Evolutionary conservation across 1,284 basidiomycete genomes (phyloP), one percentile per base, ranked within the genome.

Genomic region (Puccinia triticina): DNA sequence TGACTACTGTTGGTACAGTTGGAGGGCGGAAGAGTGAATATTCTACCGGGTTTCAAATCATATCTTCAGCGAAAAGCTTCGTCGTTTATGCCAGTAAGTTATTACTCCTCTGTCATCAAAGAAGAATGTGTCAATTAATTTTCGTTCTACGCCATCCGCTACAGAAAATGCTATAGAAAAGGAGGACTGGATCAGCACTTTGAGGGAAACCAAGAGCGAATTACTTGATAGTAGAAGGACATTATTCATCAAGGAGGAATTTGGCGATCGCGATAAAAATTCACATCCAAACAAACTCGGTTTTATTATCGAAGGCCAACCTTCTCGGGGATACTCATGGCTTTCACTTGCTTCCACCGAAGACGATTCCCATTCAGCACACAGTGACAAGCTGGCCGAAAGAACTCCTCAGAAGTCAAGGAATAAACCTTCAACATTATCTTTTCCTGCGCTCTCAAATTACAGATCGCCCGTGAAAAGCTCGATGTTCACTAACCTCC

Each of bases 121-220:
- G n/a, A n/a, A 34, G 32, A n/a, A n/a, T 26, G 59, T 83, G 55
- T 69, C 14, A 32, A 57, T 53, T 5, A 18, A 26, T 32, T 26
- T n/a, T 34, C 26, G 8, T 64, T 14, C 57, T n/a, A 21, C 43
- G 29, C 16, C 12, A 57, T 66, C 29, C 64, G n/a, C 46, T 32
- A 2, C 83, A 92, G 91, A 87, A 21, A 89, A 88, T 32, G 89
- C 90, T 83, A 88, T 89, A n/a, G 90, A 91, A 76, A 89, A 92
- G 64, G 89, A 92, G 83, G 89, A 89, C 55, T 95, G 94, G 94
- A 89, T 91, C 2, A 87, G 89, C 1, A 90, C 90, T 3, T 91
- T 95, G 66, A 90, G 94, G 53, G 89, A 89, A 73, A 91, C 94
- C 48, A 94, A 94, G 85, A 89, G 90, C 0, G 90, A 92, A 32